A percentile compares a stretch with the other conserved stretches of the same genome.
Evolutionary conservation across 2,329 filamentous ascomycete species (phyloP).

Genomic region (Zymoseptoria brevis): DNA sequence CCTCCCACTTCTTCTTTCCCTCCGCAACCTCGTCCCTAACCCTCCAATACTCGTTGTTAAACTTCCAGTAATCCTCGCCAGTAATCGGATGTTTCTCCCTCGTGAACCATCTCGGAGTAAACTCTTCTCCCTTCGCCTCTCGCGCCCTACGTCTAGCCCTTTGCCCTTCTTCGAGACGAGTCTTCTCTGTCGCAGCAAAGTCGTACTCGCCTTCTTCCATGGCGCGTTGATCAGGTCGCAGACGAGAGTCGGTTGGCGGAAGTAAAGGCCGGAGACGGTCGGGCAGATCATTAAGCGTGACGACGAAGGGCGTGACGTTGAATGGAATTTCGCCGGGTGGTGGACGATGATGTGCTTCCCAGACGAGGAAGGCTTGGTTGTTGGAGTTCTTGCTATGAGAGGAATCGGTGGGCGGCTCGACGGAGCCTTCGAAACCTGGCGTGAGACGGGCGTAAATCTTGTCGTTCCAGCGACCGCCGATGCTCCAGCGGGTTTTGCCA

Average conservation of each 20-base stretch:
- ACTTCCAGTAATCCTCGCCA: conserved; percentile 84
- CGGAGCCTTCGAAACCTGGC: conserved; percentile 72
- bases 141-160: conserved; percentile 63
- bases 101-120: conserved; percentile 75
- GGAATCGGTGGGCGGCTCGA: conserved; percentile 43
- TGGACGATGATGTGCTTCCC: conserved; percentile 79
- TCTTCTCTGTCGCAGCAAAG: conserved; percentile 86
- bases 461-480: conserved; percentile 95
- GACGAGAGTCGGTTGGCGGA: conserved; percentile 86
- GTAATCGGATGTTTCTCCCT: conserved; percentile 67
- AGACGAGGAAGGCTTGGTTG: conserved; percentile 74
- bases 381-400: conserved; percentile 18
- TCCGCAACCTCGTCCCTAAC: conserved; percentile 58
- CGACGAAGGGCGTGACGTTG: conserved; percentile 91
- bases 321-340: conserved; percentile 67
- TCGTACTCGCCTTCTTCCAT: conserved; percentile 99
- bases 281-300: conserved; percentile 87
- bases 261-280: conserved; percentile 70
- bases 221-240: conserved; percentile 86
- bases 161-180: conserved; percentile 86
- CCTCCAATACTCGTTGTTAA: conserved; percentile 83
- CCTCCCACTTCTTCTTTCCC: conserved; percentile 57
- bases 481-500: conserved; percentile 76
- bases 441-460: conserved; percentile 91
- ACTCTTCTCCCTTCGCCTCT: conserved; percentile 73